Base-by-base conservation (phyloP, 352 stramenopile genomes). In the Pythium rishiriense region DNA sequence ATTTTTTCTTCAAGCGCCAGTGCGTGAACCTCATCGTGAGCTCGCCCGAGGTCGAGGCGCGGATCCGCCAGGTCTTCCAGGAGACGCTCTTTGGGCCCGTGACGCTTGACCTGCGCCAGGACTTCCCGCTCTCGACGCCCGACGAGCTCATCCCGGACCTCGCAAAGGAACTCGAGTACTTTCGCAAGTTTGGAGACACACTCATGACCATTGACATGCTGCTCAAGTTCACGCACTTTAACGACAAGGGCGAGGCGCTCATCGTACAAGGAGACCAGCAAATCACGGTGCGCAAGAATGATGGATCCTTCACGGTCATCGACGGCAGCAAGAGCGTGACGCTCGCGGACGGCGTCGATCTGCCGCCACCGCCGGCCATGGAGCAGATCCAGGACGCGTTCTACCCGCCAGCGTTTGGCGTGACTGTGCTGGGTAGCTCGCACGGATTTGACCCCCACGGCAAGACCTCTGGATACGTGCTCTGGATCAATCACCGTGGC, bases 401-500 rank as follows among this genome's bases (percentile, higher is more conserved):
- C 66, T 90, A 97, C 71, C 94, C 96, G 26, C 96, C 96, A 14
- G 91, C 90, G 17, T 99, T 98, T 72, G 96, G 96, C 0, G 91
- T 98, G 11, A 99, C 96, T 3, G 94, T 98, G 24, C 78, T 99
- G 1, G 94, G 96, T 8, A 98, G 95, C 77, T 98, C 93, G 12
- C 94, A 98, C 58, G 94, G 96, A 12, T 99, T 99, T 64, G 96
- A 99, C 29, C 92, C 94, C 45, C 94, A 88, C 57, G 96, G 96
- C 50, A 90, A 86, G 56, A 98, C 94, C 12, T 98, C 91, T 14
- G 96, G 96, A 17, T 99, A 98, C 72, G 96, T 99, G 37, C 76
- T 99, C 6, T 99, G 96, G 96, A 98, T 99, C 54, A 98, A 98
- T 68, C 91, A 97, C 37, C 74, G 94, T 47, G 96, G 96, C 28